Percentiles rank a stretch among this genome's conserved stretches.
Conservation (phyloP, 2,329 filamentous ascomycete genomes). For the Monosporascus sp. region DNA sequence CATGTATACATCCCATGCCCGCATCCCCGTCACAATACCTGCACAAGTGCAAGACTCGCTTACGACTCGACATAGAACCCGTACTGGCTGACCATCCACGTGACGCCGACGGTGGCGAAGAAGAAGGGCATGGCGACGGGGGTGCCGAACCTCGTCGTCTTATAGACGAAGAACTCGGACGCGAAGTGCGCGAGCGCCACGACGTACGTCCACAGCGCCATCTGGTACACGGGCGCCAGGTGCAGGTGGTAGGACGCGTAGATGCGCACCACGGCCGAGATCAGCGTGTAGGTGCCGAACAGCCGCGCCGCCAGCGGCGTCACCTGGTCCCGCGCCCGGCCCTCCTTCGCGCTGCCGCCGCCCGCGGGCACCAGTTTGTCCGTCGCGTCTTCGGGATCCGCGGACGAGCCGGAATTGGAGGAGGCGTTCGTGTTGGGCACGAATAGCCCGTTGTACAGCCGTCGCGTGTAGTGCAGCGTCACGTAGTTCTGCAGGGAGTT, state of each 20-base stretch:
- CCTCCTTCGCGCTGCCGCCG: conserved; percentile 37
- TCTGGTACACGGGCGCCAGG: conserved; percentile 67
- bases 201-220: conserved; percentile 76
- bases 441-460: conserved; percentile 71
- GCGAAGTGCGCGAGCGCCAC: conserved; percentile 74
- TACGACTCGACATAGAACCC: conserved; percentile 55
- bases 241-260: conserved; percentile 81
- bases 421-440: conserved; percentile 42
- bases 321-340: conserved; percentile 50
- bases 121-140: conserved; percentile 52
- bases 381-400: conserved; percentile 46
- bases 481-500: conserved; percentile 82
- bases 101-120: conserved; percentile 43
- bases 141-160: conserved; percentile 60
- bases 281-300: conserved; percentile 83
- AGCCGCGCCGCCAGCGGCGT: conserved; percentile 72
- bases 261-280: conserved; percentile 69
- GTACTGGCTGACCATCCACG: conserved; percentile 65
- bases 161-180: conserved; percentile 75
- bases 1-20: too few relatives aligned
- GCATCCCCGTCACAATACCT: too few relatives aligned
- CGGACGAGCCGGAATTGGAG: conserved; percentile 23
- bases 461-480: conserved; percentile 76
- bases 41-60: not conserved
- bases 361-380: conserved; percentile 46